A percentile compares a stretch with the other conserved stretches of the same genome.
Conservation (phyloP, 164 flowering plant species). For the grape (Vitis vinifera) region ASM3070453v1 NC_081823.1:4494501-4495000, state of each 20-base stretch:
- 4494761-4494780: background rate
- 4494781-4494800: too few relatives aligned
- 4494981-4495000: conserved; percentile 15
- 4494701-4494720: background rate
- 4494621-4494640: too few relatives aligned
- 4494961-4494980: background rate
- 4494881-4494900: conserved; percentile 4
- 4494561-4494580: background rate
- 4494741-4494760: conserved; percentile 1
- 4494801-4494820: conserved; percentile 9
- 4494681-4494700: conserved; percentile 5
- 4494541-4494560: conserved; percentile 2
- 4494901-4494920: conserved; percentile 19
- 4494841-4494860: conserved; percentile 2
- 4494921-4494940: conserved; percentile 18
- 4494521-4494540: conserved; percentile 24
- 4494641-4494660: too few relatives aligned
- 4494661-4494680: background rate
- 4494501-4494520: background rate
- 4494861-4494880: conserved; percentile 30
- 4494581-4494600: too few relatives aligned
- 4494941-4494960: conserved; percentile 26
- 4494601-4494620: too few relatives aligned
- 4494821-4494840: conserved; percentile 18
- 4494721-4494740: background rate